Percentiles rank a stretch among this genome's conserved stretches.
These are phyloP conservation scores for Xerocomellus chrysenteron DNA, from an alignment of 768 basidiomycete genomes.

Conservation along the genomic window DNA sequence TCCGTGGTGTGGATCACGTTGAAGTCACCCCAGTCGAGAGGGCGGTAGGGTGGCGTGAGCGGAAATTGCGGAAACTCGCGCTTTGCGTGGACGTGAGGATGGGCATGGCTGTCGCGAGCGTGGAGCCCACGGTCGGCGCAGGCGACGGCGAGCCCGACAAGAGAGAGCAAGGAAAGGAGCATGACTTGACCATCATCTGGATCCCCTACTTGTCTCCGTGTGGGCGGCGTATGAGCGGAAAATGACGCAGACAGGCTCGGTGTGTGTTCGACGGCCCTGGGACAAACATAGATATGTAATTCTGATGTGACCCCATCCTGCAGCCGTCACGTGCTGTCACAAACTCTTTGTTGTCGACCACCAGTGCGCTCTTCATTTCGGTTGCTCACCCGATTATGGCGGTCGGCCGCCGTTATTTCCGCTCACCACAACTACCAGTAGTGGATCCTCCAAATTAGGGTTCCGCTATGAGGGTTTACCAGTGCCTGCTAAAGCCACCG, in stretches of 20 bases:
- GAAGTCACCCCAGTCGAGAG: conserved; percentile 84
- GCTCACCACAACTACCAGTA: neutral
- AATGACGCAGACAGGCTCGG: too few relatives aligned
- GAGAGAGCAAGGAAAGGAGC: conserved; percentile 16
- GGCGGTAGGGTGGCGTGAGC: conserved; percentile 58
- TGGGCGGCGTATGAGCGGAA: neutral
- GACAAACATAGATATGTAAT: too few relatives aligned
- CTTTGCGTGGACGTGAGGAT: conserved; percentile 34
- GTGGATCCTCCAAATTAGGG: neutral
- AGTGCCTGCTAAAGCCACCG: neutral
- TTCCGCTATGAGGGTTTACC: neutral
- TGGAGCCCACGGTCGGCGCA: conserved; percentile 18
- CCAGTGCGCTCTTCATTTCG: neutral
- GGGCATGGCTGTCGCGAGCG: conserved; percentile 32
- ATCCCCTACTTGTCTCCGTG: conserved; percentile 1
- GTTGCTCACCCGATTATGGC: neutral
- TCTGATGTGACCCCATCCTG: too few relatives aligned
- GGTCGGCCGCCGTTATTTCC: neutral
- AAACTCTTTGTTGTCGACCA: neutral
- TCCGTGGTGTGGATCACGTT: conserved; percentile 89
- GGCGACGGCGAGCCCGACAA: conserved; percentile 22
- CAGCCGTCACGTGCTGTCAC: too few relatives aligned
- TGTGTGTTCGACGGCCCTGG: too few relatives aligned
- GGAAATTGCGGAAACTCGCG: conserved; percentile 42
- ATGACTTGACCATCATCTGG: neutral